Base-by-base conservation (phyloP, 2,329 filamentous ascomycete genomes). In the Canariomyces notabilis region DNA sequence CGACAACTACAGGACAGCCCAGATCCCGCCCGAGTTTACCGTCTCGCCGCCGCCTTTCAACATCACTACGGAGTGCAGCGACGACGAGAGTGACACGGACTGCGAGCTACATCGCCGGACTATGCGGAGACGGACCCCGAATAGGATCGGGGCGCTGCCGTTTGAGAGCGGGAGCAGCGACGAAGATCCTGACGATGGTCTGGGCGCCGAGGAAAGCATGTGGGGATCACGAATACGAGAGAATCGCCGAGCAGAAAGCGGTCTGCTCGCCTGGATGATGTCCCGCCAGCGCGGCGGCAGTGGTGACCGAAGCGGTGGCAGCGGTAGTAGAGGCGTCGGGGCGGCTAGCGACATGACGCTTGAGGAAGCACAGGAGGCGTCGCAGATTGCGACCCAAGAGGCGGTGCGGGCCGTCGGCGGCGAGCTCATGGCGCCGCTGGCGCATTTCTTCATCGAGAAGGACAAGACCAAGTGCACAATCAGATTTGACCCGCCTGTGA, bases 381-480 rank as follows among this genome's bases (percentile, higher is more conserved):
- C 71, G 21, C 72, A 76, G 55, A 65, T 70, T 22, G 74, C 75
- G 12, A 77, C 75, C 1, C 77, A 80, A 50, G 77, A 80, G 59
- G 74, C 77, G 1, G 70, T 77, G 12, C 69, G 71, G 46, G 76
- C 76, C 2, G 76, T 77, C 1, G 77, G 77, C 4, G 76, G 77
- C 21, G 76, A 77, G 34, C 68, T 87, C 4, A 75, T 90, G 65
- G 74, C 74, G 26, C 88, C 88, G 0, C 81, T 89, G 64, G 88
- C 89, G 2, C 79, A 80, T 21, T 96, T 97, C 67, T 85, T 83
- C 60, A 94, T 96, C 45, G 83, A 86, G 59, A 80, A 82, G 63
- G 79, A 85, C 57, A 90, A 89, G 69, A 88, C 81, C 68, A 89
- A 85, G 65, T 91, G 93, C 57, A 89, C 84, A 12, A 85, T 97